A percentile compares a stretch with the other conserved stretches of the same genome.
Evolutionary conservation across 345 rosid genomes (phyloP).

Genomic region (Psidium guajava): DNA sequence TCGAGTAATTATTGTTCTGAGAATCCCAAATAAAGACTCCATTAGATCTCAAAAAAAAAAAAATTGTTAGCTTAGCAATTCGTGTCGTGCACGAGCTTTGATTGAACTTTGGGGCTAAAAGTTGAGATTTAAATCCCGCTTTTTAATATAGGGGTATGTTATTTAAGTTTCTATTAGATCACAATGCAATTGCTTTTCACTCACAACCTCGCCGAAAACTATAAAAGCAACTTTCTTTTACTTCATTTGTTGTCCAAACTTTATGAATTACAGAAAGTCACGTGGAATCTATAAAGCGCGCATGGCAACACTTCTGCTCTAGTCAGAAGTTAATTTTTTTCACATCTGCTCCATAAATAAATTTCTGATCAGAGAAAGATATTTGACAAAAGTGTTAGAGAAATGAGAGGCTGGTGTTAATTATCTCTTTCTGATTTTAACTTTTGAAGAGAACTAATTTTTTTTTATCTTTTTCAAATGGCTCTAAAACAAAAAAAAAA

Average conservation of each 20-base stretch:
- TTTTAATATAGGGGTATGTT: background rate
- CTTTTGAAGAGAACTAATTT: too few relatives aligned
- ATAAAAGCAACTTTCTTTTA: too few relatives aligned
- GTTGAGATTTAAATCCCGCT: background rate
- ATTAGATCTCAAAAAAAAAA: background rate
- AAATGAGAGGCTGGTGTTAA: too few relatives aligned
- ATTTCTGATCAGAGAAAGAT: too few relatives aligned
- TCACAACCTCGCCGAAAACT: background rate
- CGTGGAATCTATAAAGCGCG: background rate
- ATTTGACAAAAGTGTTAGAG: too few relatives aligned
- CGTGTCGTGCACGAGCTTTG: background rate
- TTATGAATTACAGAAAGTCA: background rate
- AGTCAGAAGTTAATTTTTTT: too few relatives aligned
- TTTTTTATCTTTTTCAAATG: too few relatives aligned
- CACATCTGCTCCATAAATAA: too few relatives aligned
- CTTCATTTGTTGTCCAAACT: background rate
- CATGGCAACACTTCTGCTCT: too few relatives aligned
- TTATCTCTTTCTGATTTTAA: too few relatives aligned
- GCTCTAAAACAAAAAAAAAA: too few relatives aligned
- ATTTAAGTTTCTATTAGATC: background rate
- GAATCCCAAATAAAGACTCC: background rate
- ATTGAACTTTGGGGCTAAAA: background rate
- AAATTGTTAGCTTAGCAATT: background rate
- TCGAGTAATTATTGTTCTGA: background rate
- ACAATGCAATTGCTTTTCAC: background rate